Base-by-base conservation (phyloP, 176 grass and related monocot species). In the Triticum dicoccoides region DNA sequence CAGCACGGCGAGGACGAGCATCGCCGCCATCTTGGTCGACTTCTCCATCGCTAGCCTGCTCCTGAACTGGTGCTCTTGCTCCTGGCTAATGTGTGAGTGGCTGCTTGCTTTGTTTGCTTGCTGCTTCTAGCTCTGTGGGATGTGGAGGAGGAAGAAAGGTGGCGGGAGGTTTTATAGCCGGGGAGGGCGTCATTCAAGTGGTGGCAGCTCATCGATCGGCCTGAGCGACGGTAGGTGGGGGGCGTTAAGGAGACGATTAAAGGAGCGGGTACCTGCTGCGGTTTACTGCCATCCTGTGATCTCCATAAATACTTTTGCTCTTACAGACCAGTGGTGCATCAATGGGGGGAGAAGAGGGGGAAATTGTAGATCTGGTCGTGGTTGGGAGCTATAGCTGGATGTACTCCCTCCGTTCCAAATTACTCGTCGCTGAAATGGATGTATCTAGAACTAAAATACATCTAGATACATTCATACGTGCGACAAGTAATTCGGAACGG, bases 231-330 rank as follows among this genome's bases (percentile, higher is more conserved):
- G 90, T 91, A 44, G 90, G 86, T 91, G 86, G 83, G 14, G 9
- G 25, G 64, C 82, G 77, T 91, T 73, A 88, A 88, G 72, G 70
- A 77, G 54, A 70, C 13, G 54, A 65, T 51, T 88, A 81, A 91
- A 91, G 70, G 54, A 64, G 86, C 24, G 69, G 77, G 77, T 87
- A 84, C 80, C 89, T 90, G 82, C 82, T 82, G 77, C 82, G 82
- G 86, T 77, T 77, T 88, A 80, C 82, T 88, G 78, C 77, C 52
- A 81, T 77, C 82, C 71, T 88, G 82, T 91, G 90, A 88, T 69
- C 86, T 47, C 90, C 86, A 85, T 88, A 72, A 88, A 87, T 85
- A 34, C 13, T 24, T 44, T 80, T 79, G 66, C 58, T 76, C 73
- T 65, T 79, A 56, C 79, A 61, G 20, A 77, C 38, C 68, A 71